phyloP scores from a whole-genome alignment of 2,329 filamentous ascomycete genomes.

The Diplodia sapinea region DNA sequence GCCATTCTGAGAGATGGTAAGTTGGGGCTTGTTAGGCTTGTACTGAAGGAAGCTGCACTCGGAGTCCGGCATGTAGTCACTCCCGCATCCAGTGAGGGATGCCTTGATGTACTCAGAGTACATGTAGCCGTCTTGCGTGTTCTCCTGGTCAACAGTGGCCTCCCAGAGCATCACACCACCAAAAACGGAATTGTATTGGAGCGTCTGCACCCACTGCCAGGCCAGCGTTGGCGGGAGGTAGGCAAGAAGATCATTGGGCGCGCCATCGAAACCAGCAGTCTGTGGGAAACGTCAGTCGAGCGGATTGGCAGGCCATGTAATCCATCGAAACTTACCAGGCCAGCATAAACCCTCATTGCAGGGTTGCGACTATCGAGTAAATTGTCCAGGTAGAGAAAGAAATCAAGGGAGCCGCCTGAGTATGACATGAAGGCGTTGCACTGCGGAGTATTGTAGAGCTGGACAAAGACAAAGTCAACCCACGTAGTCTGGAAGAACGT shows the following conservation, averaged over 20 bases:
- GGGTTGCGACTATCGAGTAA: slow-evolving; percentile 40
- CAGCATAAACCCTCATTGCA: slow-evolving; percentile 60
- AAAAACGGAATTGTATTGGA: slow-evolving; percentile 52
- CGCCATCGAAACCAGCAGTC: slow-evolving; percentile 39
- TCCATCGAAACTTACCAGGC: slow-evolving; percentile 44
- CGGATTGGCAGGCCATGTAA: neutral
- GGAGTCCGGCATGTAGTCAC: slow-evolving; percentile 5
- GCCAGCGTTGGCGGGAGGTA: slow-evolving; percentile 58
- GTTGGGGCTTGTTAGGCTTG: slow-evolving; percentile 8
- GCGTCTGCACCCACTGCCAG: slow-evolving; percentile 51
- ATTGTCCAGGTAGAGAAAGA: slow-evolving; percentile 55
- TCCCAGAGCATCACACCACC: slow-evolving; percentile 68
- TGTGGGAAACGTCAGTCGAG: neutral
- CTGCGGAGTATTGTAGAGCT: slow-evolving; percentile 67
- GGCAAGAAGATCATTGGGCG: slow-evolving; percentile 41
- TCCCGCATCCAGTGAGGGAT: slow-evolving; percentile 33
- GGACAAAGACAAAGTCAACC: slow-evolving; percentile 67
- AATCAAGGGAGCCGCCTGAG: slow-evolving; percentile 35
- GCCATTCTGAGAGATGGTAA: slow-evolving; percentile 34
- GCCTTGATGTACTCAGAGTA: slow-evolving; percentile 59
- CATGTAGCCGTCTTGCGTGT: slow-evolving; percentile 51
- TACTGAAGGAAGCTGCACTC: slow-evolving; percentile 16
- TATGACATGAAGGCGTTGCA: slow-evolving; percentile 56
- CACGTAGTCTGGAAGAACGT: slow-evolving; percentile 60
- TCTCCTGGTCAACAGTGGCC: slow-evolving; percentile 56